Conservation (phyloP, 2,329 filamentous ascomycete species). For the Hymenoscyphus repandus region DNA sequence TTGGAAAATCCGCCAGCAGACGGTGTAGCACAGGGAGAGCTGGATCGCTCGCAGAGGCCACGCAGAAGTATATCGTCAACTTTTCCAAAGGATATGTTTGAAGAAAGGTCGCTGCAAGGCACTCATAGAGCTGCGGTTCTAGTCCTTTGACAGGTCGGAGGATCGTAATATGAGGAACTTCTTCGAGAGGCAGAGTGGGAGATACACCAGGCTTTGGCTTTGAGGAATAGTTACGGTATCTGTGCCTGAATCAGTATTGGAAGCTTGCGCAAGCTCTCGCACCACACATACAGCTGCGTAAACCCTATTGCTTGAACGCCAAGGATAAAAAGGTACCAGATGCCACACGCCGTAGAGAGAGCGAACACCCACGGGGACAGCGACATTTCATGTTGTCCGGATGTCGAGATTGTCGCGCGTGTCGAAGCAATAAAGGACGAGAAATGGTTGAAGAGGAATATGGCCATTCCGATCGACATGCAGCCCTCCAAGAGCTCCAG, state of each 20-base stretch:
- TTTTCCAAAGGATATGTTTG: slow-evolving; percentile 76
- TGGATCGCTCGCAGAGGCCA: slow-evolving; percentile 69
- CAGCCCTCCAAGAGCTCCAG: too few relatives aligned
- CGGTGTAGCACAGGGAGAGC: slow-evolving; percentile 69
- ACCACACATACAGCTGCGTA: slow-evolving; percentile 43
- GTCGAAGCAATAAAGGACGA: slow-evolving; percentile 6
- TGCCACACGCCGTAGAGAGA: slow-evolving; percentile 43
- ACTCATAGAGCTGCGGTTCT: slow-evolving; percentile 86
- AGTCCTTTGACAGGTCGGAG: slow-evolving; percentile 92
- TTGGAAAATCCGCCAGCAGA: slow-evolving; percentile 68
- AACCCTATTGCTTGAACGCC: slow-evolving; percentile 52
- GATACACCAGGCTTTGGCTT: slow-evolving; percentile 46
- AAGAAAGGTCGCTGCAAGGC: slow-evolving; percentile 77
- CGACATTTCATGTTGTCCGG: slow-evolving; percentile 17
- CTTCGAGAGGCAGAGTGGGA: slow-evolving; percentile 42
- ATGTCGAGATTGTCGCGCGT: not conserved
- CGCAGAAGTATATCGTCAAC: slow-evolving; percentile 76
- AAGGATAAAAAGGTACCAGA: slow-evolving; percentile 49
- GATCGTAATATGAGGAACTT: slow-evolving; percentile 78
- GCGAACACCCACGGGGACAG: slow-evolving; percentile 20
- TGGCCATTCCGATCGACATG: slow-evolving; percentile 4
- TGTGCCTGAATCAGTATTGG: slow-evolving; percentile 22
- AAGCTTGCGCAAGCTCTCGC: not conserved
- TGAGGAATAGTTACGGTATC: slow-evolving; percentile 50
- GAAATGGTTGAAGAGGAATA: not conserved